These are phyloP conservation scores for Phaseolus coccineus DNA, from an alignment of 331 rosid genomes.

Conservation along the genomic window DNA sequence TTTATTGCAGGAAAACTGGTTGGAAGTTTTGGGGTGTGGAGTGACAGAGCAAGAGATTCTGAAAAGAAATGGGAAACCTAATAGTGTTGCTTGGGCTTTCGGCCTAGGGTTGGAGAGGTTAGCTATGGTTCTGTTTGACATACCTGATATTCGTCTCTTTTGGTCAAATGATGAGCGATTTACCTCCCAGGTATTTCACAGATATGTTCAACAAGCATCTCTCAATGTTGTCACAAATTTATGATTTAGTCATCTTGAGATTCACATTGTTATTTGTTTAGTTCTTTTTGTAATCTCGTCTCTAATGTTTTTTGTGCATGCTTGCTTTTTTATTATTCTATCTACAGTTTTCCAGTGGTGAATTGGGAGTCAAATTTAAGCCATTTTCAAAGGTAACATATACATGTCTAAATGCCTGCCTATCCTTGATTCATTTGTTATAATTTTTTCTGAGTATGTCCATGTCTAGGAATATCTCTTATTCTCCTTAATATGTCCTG, in stretches of 20 bases:
- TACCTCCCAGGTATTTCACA: constrained; percentile 84
- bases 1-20: constrained; percentile 78
- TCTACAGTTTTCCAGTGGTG: constrained; percentile 78
- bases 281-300: constrained; percentile 36
- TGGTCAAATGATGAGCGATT: constrained; percentile 95
- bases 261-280: constrained; percentile 12
- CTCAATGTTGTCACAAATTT: constrained; percentile 25
- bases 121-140: constrained; percentile 98
- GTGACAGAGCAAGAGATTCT: constrained; percentile 97
- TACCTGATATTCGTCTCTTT: constrained; percentile 95
- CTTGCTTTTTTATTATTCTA: constrained; percentile 48
- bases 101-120: constrained; percentile 97
- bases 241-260: constrained; percentile 35
- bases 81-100: constrained; percentile 98
- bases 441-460: constrained; percentile 28
- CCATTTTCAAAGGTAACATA: constrained; percentile 89
- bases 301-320: constrained; percentile 28
- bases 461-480: constrained; percentile 10
- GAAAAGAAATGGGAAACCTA: constrained; percentile 71
- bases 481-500: background rate
- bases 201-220: constrained; percentile 35
- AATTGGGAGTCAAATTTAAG: constrained; percentile 88
- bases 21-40: constrained; percentile 98
- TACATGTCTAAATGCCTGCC: constrained; percentile 14
- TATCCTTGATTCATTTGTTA: constrained; percentile 18